A percentile compares a stretch with the other conserved stretches of the same genome.
phyloP scores from a whole-genome alignment of 768 basidiomycete genomes.

The Hypholoma fasciculare region DNA sequence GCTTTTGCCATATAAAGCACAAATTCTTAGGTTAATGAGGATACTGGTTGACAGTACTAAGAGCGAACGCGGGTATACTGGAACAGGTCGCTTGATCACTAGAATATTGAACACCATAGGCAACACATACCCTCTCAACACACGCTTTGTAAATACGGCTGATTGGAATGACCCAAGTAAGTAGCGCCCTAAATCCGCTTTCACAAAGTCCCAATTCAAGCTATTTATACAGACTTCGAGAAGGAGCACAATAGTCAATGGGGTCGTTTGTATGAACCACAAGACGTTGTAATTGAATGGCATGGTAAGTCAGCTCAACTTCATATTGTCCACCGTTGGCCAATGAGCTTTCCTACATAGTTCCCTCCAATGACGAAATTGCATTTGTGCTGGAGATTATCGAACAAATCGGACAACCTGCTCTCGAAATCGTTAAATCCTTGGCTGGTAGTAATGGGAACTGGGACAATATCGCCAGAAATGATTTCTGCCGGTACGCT shows the following conservation, averaged over 20 bases:
- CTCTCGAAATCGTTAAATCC: conserved; percentile 63
- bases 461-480: conserved; percentile 69
- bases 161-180: conserved; percentile 79
- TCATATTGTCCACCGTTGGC: background rate
- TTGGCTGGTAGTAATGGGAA: conserved; percentile 53
- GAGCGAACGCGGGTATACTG: conserved; percentile 86
- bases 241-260: conserved; percentile 65
- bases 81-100: conserved; percentile 75
- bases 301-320: conserved; percentile 54
- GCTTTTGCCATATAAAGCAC: conserved; percentile 69
- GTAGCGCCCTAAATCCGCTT: conserved; percentile 14
- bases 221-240: conserved; percentile 52
- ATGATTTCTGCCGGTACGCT: conserved; percentile 80
- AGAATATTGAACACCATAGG: conserved; percentile 75
- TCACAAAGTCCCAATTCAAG: background rate
- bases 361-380: conserved; percentile 71
- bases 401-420: conserved; percentile 63
- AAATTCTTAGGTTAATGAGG: conserved; percentile 61
- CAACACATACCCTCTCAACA: conserved; percentile 74
- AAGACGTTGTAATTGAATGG: conserved; percentile 87
- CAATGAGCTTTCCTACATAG: conserved; percentile 27
- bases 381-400: conserved; percentile 79
- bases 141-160: conserved; percentile 78
- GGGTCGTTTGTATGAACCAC: conserved; percentile 77
- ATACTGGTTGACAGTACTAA: conserved; percentile 78